These are phyloP conservation scores for Balamuthia mandrillaris DNA, from an alignment of 208 protist species.

Conservation along the genomic window DNA sequence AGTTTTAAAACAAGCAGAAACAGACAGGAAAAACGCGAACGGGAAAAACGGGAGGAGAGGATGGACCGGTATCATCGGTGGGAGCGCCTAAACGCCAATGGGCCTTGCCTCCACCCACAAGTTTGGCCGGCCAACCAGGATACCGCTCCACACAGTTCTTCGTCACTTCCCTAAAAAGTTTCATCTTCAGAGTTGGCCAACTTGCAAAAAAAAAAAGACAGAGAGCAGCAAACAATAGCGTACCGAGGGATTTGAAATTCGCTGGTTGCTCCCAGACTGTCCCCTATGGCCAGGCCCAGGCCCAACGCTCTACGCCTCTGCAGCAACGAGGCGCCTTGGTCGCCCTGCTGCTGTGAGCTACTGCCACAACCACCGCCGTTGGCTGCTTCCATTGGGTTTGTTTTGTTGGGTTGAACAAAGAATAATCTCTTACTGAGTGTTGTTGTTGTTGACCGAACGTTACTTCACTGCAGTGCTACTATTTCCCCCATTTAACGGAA, in stretches of 20 bases:
- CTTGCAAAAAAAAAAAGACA: not conserved
- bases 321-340: not conserved
- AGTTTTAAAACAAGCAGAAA: not conserved
- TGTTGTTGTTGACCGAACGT: too few species aligned
- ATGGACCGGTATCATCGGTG: constrained; percentile 22
- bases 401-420: too few species aligned
- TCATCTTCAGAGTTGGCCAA: not conserved
- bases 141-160: constrained; percentile 15
- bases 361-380: too few species aligned
- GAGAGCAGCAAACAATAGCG: not conserved
- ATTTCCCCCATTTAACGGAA: too few species aligned
- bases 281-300: constrained; percentile 1
- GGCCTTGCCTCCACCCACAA: constrained; percentile 16
- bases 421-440: too few species aligned
- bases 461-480: too few species aligned
- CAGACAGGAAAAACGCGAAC: not conserved
- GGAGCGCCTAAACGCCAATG: not conserved
- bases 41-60: not conserved
- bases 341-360: too few species aligned
- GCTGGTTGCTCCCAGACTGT: constrained; percentile 9
- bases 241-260: constrained; percentile 16
- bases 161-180: not conserved
- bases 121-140: constrained; percentile 22
- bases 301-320: not conserved
- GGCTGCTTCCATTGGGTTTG: too few species aligned